Evolutionary conservation across 1,139 yeast species (phyloP).

Genomic region (Candida freyschussii): DNA sequence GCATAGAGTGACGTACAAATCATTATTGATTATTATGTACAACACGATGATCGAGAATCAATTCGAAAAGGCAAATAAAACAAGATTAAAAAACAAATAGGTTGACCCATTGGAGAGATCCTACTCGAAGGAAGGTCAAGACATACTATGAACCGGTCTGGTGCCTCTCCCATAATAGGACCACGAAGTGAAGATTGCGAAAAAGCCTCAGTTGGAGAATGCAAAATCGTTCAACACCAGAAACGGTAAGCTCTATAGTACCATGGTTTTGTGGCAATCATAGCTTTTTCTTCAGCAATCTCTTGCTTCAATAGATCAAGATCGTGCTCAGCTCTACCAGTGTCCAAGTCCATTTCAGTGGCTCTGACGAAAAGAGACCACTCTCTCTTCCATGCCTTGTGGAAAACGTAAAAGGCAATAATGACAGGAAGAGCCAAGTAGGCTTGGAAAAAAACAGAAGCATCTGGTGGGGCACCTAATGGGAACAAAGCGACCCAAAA

Average conservation of each 20-base stretch:
- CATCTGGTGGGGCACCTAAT: slow-evolving; percentile 46
- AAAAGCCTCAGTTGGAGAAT: neutral
- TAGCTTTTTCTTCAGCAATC: slow-evolving; percentile 39
- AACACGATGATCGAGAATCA: too few relatives aligned
- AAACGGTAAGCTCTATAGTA: slow-evolving; percentile 35
- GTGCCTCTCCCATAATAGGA: neutral
- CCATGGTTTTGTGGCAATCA: slow-evolving; percentile 30
- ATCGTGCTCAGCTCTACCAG: slow-evolving; percentile 47
- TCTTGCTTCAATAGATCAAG: slow-evolving; percentile 41
- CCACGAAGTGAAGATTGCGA: neutral
- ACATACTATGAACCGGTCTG: too few relatives aligned
- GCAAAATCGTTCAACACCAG: slow-evolving; percentile 40
- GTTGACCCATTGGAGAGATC: too few relatives aligned
- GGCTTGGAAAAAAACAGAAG: slow-evolving; percentile 40
- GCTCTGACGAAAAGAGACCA: slow-evolving; percentile 33
- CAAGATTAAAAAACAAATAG: too few relatives aligned
- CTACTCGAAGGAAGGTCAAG: too few relatives aligned
- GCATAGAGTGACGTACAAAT: too few relatives aligned
- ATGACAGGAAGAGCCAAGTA: slow-evolving; percentile 35
- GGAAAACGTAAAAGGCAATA: slow-evolving; percentile 38
- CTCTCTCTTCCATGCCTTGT: slow-evolving; percentile 39
- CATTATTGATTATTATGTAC: too few relatives aligned
- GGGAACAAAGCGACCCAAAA: slow-evolving; percentile 72
- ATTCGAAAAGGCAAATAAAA: too few relatives aligned
- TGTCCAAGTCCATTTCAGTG: slow-evolving; percentile 41